Base-by-base conservation (phyloP, 2,329 filamentous ascomycete species). In the Aspergillus pseudotamarii region DNA sequence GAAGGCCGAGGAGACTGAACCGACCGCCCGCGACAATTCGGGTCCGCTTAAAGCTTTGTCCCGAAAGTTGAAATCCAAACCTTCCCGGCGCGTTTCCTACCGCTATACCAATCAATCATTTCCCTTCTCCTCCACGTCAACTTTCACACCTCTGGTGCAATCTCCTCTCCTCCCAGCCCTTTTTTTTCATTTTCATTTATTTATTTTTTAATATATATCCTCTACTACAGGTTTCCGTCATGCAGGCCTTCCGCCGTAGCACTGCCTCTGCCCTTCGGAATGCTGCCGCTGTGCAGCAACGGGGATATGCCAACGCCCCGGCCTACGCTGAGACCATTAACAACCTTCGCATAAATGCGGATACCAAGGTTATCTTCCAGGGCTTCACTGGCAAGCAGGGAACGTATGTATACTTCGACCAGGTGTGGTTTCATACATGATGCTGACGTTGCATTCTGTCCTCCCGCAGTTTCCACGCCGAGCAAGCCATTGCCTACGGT, bases 401-500 rank as follows among this genome's bases (percentile, higher is more conserved):
- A 90, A 94, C 91, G 91, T 93, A 81, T 82, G 90, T 89, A 23
- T n/a, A 57, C 32, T n/a, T 32, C 19, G 28, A 38, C 38, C 30
- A 34, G 30, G 19, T 46, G 16, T 53, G 6, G 11, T 48, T 16
- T 55, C 32, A 50, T 64, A 46, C 57, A 57, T 62, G 61, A 67
- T 77, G 70, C 80, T 80, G 68, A 79, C 69, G 55, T 66, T 62
- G 65, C 63, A 56, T 66, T 58, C 57, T 65, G 59, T 56, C 56
- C 43, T 60, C 63, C 57, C 58, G 60, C 58, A 98, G 94, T 74
- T 99, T 99, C 87, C 95, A 99, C 82, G 95, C 95, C 71, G 88
- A 93, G 80, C 94, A 97, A 84, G 95, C 95, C 71, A 97, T 99
- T 82, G 95, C 96, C 81, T 99, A 99, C 83, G 95, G 93, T 96